These are phyloP conservation scores for Eimeria praecox DNA, from an alignment of 169 alveolate genomes.

Conservation along the genomic window DNA sequence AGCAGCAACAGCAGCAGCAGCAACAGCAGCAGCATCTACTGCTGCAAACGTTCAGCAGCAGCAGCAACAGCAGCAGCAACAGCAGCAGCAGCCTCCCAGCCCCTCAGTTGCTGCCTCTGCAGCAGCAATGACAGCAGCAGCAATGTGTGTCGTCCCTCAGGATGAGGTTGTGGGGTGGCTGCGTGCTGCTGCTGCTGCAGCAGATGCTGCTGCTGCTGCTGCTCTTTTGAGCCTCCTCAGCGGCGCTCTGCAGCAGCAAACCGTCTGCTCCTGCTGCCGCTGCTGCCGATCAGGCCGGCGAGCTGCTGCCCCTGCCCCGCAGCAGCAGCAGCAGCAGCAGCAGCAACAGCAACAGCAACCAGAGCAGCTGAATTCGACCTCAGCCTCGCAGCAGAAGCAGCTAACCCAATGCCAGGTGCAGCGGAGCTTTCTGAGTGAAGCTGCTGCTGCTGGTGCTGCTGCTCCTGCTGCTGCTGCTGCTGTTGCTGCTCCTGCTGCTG, in stretches of 20 bases:
- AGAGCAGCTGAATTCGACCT: not conserved
- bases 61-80: slow-evolving; percentile 48
- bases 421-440: not conserved
- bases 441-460: not conserved
- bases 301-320: not conserved
- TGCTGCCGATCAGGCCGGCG: not conserved
- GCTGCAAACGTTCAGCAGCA: too few species aligned
- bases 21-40: slow-evolving; percentile 41
- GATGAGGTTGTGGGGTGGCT: slow-evolving; percentile 56
- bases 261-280: slow-evolving; percentile 36
- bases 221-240: slow-evolving; percentile 62
- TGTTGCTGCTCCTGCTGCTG: slow-evolving; percentile 14
- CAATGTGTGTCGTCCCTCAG: slow-evolving; percentile 23
- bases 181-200: slow-evolving; percentile 50
- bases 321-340: not conserved
- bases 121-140: slow-evolving; percentile 56
- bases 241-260: slow-evolving; percentile 53
- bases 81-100: not conserved
- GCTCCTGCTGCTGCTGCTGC: not conserved
- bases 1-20: slow-evolving; percentile 4
- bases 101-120: not conserved
- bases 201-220: slow-evolving; percentile 66
- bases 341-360: slow-evolving; percentile 36
- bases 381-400: slow-evolving; percentile 16
- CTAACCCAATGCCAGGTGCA: not conserved